Evolutionary conservation across 78 protist species (phyloP).

Genomic region (Trichosphaerium sp.): DNA sequence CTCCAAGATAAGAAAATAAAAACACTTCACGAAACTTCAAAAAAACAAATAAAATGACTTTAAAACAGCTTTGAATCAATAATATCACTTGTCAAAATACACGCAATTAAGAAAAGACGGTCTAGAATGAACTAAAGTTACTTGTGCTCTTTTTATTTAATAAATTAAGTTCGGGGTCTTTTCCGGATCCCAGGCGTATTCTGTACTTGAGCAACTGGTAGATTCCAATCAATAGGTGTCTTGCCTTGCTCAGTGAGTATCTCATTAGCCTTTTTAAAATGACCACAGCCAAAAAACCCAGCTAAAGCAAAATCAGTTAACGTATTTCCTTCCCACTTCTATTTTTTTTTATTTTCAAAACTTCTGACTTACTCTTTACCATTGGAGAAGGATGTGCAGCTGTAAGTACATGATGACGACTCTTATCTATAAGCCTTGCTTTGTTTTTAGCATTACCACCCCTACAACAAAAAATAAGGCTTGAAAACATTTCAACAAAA

Average conservation of each 20-base stretch:
- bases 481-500: not conserved
- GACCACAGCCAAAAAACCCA: conserved; percentile 40
- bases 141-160: no score
- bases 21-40: no score
- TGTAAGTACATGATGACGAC: conserved; percentile 27
- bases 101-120: no score
- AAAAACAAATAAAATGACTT: no score
- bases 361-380: no score
- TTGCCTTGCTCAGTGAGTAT: not conserved
- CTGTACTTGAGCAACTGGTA: not conserved
- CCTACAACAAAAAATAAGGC: conserved; percentile 44
- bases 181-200: no score
- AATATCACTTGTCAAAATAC: no score
- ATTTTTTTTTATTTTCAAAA: not conserved
- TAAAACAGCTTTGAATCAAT: no score
- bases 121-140: no score
- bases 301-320: not conserved
- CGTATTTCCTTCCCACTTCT: not conserved
- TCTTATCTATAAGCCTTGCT: conserved; percentile 7
- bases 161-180: no score
- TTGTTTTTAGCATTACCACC: conserved; percentile 71
- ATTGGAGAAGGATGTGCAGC: conserved; percentile 62
- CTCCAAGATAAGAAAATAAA: no score
- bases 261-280: conserved; percentile 37
- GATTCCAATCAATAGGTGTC: conserved; percentile 51